Evolutionary conservation across 352 stramenopile genomes (phyloP).

Genomic region (Phytopythium ostracodes): DNA sequence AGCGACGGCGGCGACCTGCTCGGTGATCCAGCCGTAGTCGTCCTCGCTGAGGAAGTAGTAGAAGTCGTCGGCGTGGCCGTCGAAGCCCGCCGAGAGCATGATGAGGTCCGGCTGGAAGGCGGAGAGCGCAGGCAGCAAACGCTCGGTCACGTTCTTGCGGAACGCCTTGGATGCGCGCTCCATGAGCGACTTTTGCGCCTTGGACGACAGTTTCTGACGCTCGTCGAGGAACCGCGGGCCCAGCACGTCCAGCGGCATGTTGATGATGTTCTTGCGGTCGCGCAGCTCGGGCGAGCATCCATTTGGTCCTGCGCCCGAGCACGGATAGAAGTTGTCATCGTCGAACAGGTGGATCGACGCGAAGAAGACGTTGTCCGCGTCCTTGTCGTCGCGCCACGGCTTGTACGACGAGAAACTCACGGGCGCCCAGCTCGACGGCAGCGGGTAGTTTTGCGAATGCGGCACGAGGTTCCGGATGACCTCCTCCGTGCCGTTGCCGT

Average conservation of each 20-base stretch:
- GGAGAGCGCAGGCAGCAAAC: conserved; percentile 42
- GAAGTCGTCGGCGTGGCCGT: conserved; percentile 61
- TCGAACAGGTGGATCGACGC: conserved; percentile 59
- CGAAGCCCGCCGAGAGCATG: conserved; percentile 66
- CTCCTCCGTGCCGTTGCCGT: conserved; percentile 64
- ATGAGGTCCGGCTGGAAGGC: conserved; percentile 58
- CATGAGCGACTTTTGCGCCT: conserved; percentile 50
- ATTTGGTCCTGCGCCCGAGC: conserved; percentile 42
- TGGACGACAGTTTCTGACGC: conserved; percentile 43
- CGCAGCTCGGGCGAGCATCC: conserved; percentile 46
- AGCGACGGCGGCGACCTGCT: conserved; percentile 84
- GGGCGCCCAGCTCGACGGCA: conserved; percentile 57
- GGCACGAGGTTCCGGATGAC: conserved; percentile 56
- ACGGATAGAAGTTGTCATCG: conserved; percentile 64
- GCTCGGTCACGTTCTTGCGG: conserved; percentile 34
- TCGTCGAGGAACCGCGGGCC: conserved; percentile 56
- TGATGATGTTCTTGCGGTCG: conserved; percentile 45
- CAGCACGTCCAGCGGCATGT: conserved; percentile 47
- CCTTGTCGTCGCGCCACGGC: conserved; percentile 60
- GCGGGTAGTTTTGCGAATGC: conserved; percentile 59
- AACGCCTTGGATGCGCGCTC: conserved; percentile 42
- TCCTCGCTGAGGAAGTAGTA: conserved; percentile 76
- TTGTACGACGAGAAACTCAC: conserved; percentile 59
- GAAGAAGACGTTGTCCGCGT: conserved; percentile 65
- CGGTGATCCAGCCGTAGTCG: conserved; percentile 86